Percentiles rank a stretch among this genome's conserved stretches.
phyloP scores from a whole-genome alignment of 176 grass and related monocot genomes.

The Bromus sterilis region DNA sequence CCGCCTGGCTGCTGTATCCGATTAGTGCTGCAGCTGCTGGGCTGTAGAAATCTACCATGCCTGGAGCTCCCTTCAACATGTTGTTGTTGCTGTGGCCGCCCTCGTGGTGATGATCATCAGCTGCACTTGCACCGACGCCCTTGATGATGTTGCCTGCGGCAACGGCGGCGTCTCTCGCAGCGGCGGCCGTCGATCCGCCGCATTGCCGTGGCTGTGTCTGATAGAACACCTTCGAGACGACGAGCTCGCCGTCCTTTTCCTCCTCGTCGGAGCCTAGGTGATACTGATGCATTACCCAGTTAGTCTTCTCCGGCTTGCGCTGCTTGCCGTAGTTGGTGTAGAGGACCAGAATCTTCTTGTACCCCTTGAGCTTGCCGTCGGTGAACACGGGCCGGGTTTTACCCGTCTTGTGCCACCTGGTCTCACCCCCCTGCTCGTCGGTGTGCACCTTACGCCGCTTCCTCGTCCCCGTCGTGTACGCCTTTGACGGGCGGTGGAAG shows the following conservation, averaged over 20 bases:
- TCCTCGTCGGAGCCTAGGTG: conserved; percentile 95
- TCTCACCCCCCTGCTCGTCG: conserved; percentile 87
- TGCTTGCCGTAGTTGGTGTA: conserved; percentile 99
- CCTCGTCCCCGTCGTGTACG: conserved; percentile 89
- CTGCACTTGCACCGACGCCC: not conserved
- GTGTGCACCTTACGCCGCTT: conserved; percentile 94
- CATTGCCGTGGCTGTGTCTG: conserved; percentile 98
- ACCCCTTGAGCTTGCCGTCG: conserved; percentile 53
- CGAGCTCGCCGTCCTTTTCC: conserved; percentile 97
- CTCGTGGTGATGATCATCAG: conserved; percentile 28
- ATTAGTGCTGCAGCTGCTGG: conserved; percentile 40
- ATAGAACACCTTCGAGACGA: conserved; percentile 97
- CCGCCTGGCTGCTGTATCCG: conserved; percentile 55
- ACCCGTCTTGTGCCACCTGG: conserved; percentile 98
- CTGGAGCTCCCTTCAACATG: conserved; percentile 59
- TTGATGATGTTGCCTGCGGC: conserved; percentile 6
- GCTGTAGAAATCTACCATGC: conserved; percentile 64
- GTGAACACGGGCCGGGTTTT: conserved; percentile 82
- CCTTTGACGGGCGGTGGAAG: conserved; percentile 96
- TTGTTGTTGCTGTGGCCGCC: not conserved
- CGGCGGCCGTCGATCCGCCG: conserved; percentile 16
- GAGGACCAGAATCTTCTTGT: conserved; percentile 99
- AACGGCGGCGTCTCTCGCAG: conserved; percentile 15
- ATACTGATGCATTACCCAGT: conserved; percentile 99
- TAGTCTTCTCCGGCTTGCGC: conserved; percentile 98